Evolutionary conservation across 805 yeast genomes (phyloP).

Genomic region (Saturnispora dispora): DNA sequence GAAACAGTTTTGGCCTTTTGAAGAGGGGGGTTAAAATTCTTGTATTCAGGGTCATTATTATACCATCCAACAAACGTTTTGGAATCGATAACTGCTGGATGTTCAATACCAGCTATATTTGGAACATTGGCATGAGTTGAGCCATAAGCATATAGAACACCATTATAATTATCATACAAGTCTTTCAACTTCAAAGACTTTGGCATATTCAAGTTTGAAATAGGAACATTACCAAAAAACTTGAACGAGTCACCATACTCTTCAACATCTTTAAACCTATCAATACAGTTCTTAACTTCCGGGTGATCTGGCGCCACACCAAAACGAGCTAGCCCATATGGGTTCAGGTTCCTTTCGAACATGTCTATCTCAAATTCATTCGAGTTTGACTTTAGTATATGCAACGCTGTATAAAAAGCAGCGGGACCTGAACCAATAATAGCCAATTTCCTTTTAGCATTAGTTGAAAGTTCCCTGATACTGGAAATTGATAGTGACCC

Average conservation of each 20-base stretch:
- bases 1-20: conserved; percentile 54
- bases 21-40: conserved; percentile 46
- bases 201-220: conserved; percentile 32
- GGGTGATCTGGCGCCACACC: conserved; percentile 99
- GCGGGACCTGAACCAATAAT: conserved; percentile 95
- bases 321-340: conserved; percentile 82
- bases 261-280: conserved; percentile 50
- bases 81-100: conserved; percentile 67
- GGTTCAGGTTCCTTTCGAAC: conserved; percentile 80
- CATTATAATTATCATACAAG: conserved; percentile 52
- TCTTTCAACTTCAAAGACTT: conserved; percentile 34
- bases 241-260: conserved; percentile 28
- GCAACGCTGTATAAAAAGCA: conserved; percentile 82
- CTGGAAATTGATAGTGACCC: neutral
- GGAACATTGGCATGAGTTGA: conserved; percentile 45
- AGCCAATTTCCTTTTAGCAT: conserved; percentile 38
- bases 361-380: conserved; percentile 44
- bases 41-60: conserved; percentile 71
- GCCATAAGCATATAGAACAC: conserved; percentile 78
- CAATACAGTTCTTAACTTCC: conserved; percentile 81
- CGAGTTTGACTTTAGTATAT: conserved; percentile 39
- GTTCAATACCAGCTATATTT: conserved; percentile 35
- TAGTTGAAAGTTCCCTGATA: neutral
- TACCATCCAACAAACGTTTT: conserved; percentile 93
- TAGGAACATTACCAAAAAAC: conserved; percentile 61